Evolutionary conservation across 169 alveolate genomes (phyloP), one percentile per base, ranked within the genome.

Genomic region (Theileria parva): DNA sequence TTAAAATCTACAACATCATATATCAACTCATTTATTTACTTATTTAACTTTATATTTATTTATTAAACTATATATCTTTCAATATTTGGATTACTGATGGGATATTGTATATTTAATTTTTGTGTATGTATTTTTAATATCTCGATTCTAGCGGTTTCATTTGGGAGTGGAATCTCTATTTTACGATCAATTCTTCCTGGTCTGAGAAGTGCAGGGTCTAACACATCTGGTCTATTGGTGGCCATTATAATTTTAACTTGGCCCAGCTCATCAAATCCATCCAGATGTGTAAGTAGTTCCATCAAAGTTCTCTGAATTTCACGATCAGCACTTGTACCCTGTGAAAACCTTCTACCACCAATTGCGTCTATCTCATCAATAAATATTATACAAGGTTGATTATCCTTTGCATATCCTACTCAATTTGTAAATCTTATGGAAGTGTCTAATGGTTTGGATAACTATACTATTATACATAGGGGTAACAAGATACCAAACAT

Each of bases 341-440:
- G 99, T 19, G 97, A 92, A 86, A 97, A 97, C 39, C 99, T 93
- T 81, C 96, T 95, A 17, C 99, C 99, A 55, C 99, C 99, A 74
- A 97, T 97, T 44, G 99, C 99, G 89, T 98, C 99, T 69, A 98
- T 97, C 92, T 98, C 99, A 91, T 98, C 99, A 99, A 98, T 98
- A 81, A 98, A 98, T 23, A 98, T 98, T 86, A 98, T 98, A 88
- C 99, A 97, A 4, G 99, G 99, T 87, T 98, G 97, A 86, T 98
- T 98, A 65, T 97, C 99, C 90, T 96, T 96, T 5, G 99, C 99
- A 91, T 97, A 97, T 17, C 97, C 95, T 91, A 73, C 23, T 64
- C 5, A 39, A 37, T 48, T 32, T 32, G 5, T 55, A 55, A 25
- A 55, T 55, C 65, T 23, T 25, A 23, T 55, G 5, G 5, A 55